Evolutionary conservation across 2,329 filamentous ascomycete genomes (phyloP).

Genomic region (Knoxdaviesia capensis): DNA sequence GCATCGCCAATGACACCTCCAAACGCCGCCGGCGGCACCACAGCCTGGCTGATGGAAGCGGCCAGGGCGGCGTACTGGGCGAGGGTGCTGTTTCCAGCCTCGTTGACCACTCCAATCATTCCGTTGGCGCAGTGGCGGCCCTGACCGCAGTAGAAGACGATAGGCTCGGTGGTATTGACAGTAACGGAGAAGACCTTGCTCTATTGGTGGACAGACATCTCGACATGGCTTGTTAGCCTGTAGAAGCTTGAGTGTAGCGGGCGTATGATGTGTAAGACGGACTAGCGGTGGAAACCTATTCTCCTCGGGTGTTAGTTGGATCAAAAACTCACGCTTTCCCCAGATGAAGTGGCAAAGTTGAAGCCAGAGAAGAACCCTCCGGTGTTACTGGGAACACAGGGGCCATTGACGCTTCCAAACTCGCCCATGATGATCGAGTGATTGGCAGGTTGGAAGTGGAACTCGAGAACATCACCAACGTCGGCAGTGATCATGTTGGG

Average conservation of each 20-base stretch:
- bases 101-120: constrained; percentile 13
- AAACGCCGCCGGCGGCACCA: neutral
- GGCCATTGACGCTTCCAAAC: constrained; percentile 13
- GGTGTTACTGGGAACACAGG: constrained; percentile 19
- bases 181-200: constrained; percentile 9
- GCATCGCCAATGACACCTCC: constrained; percentile 2
- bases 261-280: no score
- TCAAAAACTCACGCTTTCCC: no score
- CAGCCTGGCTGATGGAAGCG: neutral
- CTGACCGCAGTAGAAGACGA: constrained; percentile 12
- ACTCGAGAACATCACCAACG: constrained; percentile 28
- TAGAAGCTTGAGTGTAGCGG: no score
- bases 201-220: constrained; percentile 5
- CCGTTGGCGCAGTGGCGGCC: constrained; percentile 11
- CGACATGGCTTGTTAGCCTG: neutral
- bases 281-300: no score
- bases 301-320: no score
- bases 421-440: constrained; percentile 25
- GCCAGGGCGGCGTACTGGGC: constrained; percentile 3
- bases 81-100: constrained; percentile 7
- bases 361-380: constrained; percentile 25
- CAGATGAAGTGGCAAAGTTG: constrained; percentile 5
- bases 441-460: constrained; percentile 30
- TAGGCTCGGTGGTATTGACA: constrained; percentile 11
- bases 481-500: constrained; percentile 22